Base-by-base conservation (phyloP, 2,329 filamentous ascomycete genomes). In the Truncatella angustata region DNA sequence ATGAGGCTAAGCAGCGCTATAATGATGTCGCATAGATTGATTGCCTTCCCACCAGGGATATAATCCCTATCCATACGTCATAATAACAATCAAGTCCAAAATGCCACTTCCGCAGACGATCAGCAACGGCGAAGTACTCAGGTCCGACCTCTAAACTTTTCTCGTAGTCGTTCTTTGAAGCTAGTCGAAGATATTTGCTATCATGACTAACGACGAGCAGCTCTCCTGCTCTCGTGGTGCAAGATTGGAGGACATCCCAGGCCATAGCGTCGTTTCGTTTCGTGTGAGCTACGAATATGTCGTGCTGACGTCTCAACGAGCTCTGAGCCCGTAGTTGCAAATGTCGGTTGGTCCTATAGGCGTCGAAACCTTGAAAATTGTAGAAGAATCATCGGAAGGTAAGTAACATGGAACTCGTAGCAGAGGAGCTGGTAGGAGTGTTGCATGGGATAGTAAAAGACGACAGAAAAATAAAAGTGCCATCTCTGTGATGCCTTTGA, bases 401-500 rank as follows among this genome's bases (percentile, higher is more conserved):
- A 32, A 32, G 7, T 9, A 2, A 7, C 7, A 32, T 32, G 14
- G 2, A 32, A 32, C n/a, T n/a, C n/a, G n/a, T n/a, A n/a, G n/a
- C n/a, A 79, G 59, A 4, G 76, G 75, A 23, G 67, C 66, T 4
- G 74, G 75, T 1, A 79, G 65, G 11, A 79, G 59, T 4, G 70
- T 66, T 2, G 74, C 71, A 37, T 77, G 73, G 4, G 71, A 70
- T 7, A 79, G 63, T 14, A 79, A 58, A 7, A 77, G 63, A 36
- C 75, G 70, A 54, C 76, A 79, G 51, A 79, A 76, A 1, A 79
- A 58, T 11, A 77, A 65, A 50, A 71, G 61, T 61, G 79, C 79
- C 57, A 79, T 75, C 56, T 79, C 74, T 11, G 67, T 65, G 28
- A 79, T 69, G n/a, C 79, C 73, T 3, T 65, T 60, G 14, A 76